Percentiles rank a stretch among this genome's conserved stretches.
Evolutionary conservation across 1,284 basidiomycete genomes (phyloP).

Genomic region (Cystobasidium slooffiae): DNA sequence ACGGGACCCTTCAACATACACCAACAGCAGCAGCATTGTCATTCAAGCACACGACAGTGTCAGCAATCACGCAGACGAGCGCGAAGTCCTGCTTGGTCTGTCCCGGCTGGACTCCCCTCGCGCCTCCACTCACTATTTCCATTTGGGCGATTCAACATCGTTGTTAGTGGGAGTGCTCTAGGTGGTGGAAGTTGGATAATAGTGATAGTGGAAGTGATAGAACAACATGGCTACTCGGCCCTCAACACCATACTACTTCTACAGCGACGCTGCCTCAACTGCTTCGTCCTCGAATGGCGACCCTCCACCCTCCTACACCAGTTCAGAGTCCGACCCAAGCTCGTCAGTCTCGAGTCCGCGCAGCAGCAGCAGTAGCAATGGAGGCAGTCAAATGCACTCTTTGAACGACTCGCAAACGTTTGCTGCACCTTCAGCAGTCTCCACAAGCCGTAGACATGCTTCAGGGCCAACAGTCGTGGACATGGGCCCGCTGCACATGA

Average conservation of each 20-base stretch:
- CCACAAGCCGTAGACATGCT: neutral
- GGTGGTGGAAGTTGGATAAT: neutral
- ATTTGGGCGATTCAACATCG: slow-evolving; percentile 6
- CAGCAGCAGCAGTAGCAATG: slow-evolving; percentile 10
- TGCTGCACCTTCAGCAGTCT: neutral
- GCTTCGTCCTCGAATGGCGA: slow-evolving; percentile 15
- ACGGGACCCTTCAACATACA: no score
- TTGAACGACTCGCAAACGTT: slow-evolving; percentile 2
- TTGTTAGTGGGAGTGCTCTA: neutral
- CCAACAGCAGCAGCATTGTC: no score
- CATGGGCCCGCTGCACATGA: slow-evolving; percentile 32
- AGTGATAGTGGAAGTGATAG: neutral
- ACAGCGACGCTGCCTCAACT: slow-evolving; percentile 19
- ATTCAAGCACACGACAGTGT: no score
- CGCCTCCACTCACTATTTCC: slow-evolving; percentile 6
- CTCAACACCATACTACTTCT: slow-evolving; percentile 40
- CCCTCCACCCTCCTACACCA: slow-evolving; percentile 28
- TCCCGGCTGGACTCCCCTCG: neutral
- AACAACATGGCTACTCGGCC: slow-evolving; percentile 32
- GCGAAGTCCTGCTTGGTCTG: no score
- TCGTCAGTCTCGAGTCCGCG: slow-evolving; percentile 30
- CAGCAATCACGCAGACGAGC: no score
- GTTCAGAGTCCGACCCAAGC: slow-evolving; percentile 21
- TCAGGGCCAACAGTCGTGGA: slow-evolving; percentile 2
- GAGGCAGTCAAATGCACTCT: neutral